Evolutionary conservation across 2,329 filamentous ascomycete genomes (phyloP), one percentile per base, ranked within the genome.

Genomic region (Stachybotrys chlorohalonatus): DNA sequence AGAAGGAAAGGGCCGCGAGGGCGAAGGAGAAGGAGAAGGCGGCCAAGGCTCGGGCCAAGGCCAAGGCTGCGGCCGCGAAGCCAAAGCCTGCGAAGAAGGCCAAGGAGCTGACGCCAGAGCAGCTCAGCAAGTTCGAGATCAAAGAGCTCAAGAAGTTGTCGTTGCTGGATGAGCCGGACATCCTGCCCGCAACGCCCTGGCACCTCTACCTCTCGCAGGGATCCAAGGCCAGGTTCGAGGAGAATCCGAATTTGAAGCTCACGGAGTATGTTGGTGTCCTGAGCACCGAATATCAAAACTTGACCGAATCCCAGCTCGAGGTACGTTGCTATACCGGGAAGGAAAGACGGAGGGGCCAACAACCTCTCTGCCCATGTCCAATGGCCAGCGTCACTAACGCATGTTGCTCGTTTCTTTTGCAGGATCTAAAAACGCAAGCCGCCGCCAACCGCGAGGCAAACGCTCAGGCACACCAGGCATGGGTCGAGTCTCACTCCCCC

Each of bases 401-500:
- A 42, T 42, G 2, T 13, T 13, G 16, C 31, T 46, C 6, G 36
- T 16, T 15, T 45, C 30, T 31, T 8, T n/a, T 30, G 6, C 48
- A 70, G 67, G 54, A 59, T 47, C 66, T 80, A 31, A 47, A 64
- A n/a, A 59, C 64, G 24, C 61, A 46, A 11, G 69, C 65, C 30
- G 54, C 64, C 2, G 59, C 71, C 58, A 81, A 82, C 68, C 68
- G 65, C 31, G 36, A 42, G 13, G 36, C 8, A 42, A 81, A 82
- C 68, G 68, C 66, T 51, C 58, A 62, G 17, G 57, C 60, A 60
- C 80, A 80, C 62, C 72, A 75, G 66, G 66, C 70, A 15, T 83
- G 80, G 80, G 64, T 82, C n/a, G 68, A 75, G 56, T 67, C 64
- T 31, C 63, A 75, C 59, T 64, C 73, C 4, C 65, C 69, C 3